A percentile compares a stretch with the other conserved stretches of the same genome.
Conservation (phyloP, 306 rosid species). For the Delonix regia region DNA sequence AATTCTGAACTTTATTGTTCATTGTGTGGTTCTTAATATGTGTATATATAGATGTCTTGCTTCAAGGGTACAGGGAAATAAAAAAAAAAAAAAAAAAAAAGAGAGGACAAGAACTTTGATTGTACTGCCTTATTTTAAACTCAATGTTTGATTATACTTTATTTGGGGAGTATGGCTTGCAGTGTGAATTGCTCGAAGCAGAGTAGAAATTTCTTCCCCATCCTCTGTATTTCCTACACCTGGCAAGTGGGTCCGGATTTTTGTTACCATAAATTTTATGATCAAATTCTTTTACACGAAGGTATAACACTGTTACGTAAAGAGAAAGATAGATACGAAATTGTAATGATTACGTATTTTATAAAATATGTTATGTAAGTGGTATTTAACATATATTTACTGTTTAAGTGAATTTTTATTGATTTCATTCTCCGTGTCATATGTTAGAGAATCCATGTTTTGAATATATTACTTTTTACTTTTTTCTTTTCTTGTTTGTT, state of each 20-base stretch:
- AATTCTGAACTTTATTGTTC: background rate
- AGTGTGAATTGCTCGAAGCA: background rate
- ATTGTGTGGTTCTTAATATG: background rate
- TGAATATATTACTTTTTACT: no score
- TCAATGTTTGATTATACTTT: conserved; percentile 4
- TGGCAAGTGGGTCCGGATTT: conserved; percentile 17
- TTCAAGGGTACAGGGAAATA: conserved; percentile 3
- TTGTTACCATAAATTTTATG: no score
- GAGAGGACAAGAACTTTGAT: conserved; percentile 8
- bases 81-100: conserved; percentile 9
- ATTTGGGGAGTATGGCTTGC: background rate
- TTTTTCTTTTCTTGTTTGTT: no score
- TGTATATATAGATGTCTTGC: background rate
- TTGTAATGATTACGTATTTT: no score
- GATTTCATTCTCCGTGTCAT: no score
- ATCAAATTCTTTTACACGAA: no score
- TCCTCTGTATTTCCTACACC: conserved; percentile 4
- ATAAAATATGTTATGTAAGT: no score
- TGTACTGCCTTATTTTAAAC: conserved; percentile 33
- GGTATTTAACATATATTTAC: no score
- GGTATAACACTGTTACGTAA: no score
- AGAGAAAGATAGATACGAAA: no score
- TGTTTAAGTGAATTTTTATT: no score
- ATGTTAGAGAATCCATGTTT: no score
- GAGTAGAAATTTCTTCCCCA: background rate